These are phyloP conservation scores for Colletotrichum gloeosporioides DNA, from an alignment of 2,329 filamentous ascomycete genomes.

Conservation along the genomic window DNA sequence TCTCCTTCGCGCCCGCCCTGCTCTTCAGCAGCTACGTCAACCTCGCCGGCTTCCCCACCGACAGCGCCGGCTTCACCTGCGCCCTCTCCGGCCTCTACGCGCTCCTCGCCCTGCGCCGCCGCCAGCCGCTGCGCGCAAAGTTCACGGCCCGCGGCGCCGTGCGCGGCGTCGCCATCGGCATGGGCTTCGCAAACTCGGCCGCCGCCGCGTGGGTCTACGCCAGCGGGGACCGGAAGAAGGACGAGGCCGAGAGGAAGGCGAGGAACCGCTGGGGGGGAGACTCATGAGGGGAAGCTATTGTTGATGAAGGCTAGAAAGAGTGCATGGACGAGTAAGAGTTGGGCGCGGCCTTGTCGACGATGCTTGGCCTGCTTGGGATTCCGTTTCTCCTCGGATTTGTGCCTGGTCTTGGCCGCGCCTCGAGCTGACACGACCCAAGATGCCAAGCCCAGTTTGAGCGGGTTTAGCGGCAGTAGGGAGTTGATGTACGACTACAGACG, in stretches of 20 bases:
- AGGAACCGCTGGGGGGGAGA: conserved; percentile 56
- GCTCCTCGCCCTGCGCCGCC: conserved; percentile 56
- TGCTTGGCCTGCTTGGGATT: neutral
- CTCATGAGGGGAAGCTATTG: neutral
- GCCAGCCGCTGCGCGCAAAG: conserved; percentile 44
- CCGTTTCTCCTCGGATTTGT: neutral
- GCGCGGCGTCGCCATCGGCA: conserved; percentile 53
- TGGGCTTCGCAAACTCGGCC: conserved; percentile 53
- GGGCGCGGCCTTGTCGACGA: neutral
- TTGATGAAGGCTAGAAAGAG: neutral
- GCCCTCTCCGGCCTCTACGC: conserved; percentile 64
- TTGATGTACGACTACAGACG: neutral
- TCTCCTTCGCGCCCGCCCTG: conserved; percentile 56
- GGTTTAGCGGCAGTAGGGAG: neutral
- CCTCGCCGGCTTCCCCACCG: conserved; percentile 62
- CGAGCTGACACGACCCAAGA: neutral
- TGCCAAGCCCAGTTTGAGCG: neutral
- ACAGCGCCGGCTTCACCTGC: conserved; percentile 60
- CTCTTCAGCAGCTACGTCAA: conserved; percentile 65
- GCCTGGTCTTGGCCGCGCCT: conserved; percentile 1
- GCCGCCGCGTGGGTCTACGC: conserved; percentile 59
- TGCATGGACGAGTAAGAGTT: neutral
- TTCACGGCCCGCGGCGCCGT: conserved; percentile 55
- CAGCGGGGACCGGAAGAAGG: conserved; percentile 53
- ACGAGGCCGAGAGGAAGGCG: conserved; percentile 52